These are phyloP conservation scores for Trametopsis cervina DNA, from an alignment of 768 basidiomycete genomes.

Conservation along the genomic window DNA sequence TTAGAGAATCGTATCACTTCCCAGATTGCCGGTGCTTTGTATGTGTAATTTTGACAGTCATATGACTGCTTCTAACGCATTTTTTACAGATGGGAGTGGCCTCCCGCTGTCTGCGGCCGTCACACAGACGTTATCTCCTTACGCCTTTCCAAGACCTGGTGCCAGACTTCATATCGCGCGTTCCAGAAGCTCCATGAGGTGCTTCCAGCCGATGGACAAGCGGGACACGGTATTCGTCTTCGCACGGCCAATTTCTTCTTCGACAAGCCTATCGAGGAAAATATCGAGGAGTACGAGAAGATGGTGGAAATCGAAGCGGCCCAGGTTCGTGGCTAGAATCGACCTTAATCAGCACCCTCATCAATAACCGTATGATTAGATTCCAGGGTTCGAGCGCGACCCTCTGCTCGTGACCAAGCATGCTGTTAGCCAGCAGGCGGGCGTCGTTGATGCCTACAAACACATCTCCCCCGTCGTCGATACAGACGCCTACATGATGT, in stretches of 20 bases:
- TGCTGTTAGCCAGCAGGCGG: conserved; percentile 22
- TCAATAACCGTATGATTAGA: conserved; percentile 9
- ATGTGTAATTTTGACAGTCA: conserved; percentile 4
- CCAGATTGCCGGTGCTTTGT: conserved; percentile 21
- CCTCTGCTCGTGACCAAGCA: conserved; percentile 20
- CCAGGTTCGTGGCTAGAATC: background rate
- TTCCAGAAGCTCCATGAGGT: conserved; percentile 19
- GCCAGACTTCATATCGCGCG: conserved; percentile 29
- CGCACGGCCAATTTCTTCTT: conserved; percentile 30
- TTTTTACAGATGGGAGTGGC: conserved; percentile 28
- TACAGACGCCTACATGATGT: conserved; percentile 30
- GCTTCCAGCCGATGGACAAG: conserved; percentile 15
- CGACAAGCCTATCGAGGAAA: conserved; percentile 19
- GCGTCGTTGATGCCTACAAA: conserved; percentile 31
- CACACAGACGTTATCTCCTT: conserved; percentile 30
- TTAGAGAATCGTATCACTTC: conserved; percentile 15
- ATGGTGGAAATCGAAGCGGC: conserved; percentile 18
- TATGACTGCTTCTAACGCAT: conserved; percentile 1
- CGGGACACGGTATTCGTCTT: conserved; percentile 26
- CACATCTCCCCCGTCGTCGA: conserved; percentile 29
- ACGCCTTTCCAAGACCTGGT: conserved; percentile 28
- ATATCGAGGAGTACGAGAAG: conserved; percentile 24
- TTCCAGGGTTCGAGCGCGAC: conserved; percentile 20
- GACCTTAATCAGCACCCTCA: background rate
- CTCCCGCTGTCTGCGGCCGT: conserved; percentile 32